phyloP scores from a whole-genome alignment of 2,329 filamentous ascomycete genomes.

The Helotiales sp. region DNA sequence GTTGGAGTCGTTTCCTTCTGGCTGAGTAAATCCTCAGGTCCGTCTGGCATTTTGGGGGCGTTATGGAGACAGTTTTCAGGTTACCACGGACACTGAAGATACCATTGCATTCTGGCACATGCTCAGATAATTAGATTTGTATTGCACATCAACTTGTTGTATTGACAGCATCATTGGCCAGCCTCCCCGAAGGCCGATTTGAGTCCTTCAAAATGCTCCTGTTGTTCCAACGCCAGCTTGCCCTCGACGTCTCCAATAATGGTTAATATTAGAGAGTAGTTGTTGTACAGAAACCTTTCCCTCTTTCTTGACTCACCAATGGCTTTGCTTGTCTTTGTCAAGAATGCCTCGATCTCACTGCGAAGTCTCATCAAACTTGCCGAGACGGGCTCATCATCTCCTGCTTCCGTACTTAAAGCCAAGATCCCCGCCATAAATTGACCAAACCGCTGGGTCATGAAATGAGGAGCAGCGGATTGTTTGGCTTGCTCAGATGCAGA shows the following conservation, averaged over 20 bases:
- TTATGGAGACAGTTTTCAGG: constrained; percentile 37
- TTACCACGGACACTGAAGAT: constrained; percentile 27
- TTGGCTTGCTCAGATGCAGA: constrained; percentile 59
- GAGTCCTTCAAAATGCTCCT: constrained; percentile 72
- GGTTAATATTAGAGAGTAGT: constrained; percentile 91
- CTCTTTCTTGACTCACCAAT: constrained; percentile 81
- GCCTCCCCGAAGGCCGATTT: constrained; percentile 61
- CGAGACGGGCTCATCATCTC: constrained; percentile 90
- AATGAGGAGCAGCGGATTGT: constrained; percentile 82
- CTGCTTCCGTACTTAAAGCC: constrained; percentile 82
- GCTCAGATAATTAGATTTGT: background rate
- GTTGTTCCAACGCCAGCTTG: constrained; percentile 75
- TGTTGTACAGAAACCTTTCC: constrained; percentile 91
- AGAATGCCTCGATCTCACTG: constrained; percentile 81
- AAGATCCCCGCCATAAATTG: constrained; percentile 89
- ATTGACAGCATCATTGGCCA: constrained; percentile 14
- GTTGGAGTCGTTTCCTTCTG: constrained; percentile 73
- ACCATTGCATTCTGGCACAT: background rate
- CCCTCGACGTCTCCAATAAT: constrained; percentile 82
- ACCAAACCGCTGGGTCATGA: constrained; percentile 92
- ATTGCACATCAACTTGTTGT: constrained; percentile 8
- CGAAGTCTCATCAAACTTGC: constrained; percentile 79
- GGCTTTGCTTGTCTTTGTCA: constrained; percentile 75
- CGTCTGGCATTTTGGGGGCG: constrained; percentile 34
- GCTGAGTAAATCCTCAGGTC: constrained; percentile 55